Evolutionary conservation across 164 flowering plant species (phyloP).

Genomic region (Magnolia changhungtana): DNA sequence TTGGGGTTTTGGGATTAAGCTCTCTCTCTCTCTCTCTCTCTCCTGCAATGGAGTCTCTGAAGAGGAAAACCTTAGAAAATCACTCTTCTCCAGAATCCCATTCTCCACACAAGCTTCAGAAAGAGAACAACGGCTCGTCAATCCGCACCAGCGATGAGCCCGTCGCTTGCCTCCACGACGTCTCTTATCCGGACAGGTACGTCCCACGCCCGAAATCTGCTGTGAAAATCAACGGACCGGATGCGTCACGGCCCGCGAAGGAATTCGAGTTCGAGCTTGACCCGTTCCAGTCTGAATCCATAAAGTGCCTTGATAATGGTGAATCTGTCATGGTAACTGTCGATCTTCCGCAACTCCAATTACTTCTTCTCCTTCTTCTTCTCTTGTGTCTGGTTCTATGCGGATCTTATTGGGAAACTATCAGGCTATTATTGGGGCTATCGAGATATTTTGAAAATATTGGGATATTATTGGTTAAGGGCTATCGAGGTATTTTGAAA

Average conservation of each 20-base stretch:
- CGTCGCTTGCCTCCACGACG: constrained; percentile 77
- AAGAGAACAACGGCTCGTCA: constrained; percentile 18
- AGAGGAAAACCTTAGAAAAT: constrained; percentile 56
- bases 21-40: neutral
- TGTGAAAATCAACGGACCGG: neutral
- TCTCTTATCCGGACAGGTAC: constrained; percentile 73
- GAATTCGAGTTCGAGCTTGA: constrained; percentile 78
- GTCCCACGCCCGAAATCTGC: constrained; percentile 18
- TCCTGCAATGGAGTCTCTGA: constrained; percentile 44
- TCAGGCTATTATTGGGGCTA: neutral
- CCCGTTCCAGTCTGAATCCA: constrained; percentile 90
- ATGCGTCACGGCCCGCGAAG: constrained; percentile 59
- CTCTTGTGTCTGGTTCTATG: neutral
- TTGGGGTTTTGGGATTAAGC: neutral
- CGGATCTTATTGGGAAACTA: neutral
- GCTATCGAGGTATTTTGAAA: too few relatives aligned
- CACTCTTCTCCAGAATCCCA: constrained; percentile 16
- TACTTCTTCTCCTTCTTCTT: neutral
- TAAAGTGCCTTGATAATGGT: constrained; percentile 71
- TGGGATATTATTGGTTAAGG: too few relatives aligned
- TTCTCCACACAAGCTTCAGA: constrained; percentile 41
- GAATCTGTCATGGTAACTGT: constrained; percentile 85
- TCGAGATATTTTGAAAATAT: too few relatives aligned
- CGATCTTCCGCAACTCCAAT: neutral
- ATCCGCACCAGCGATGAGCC: constrained; percentile 24